These are phyloP conservation scores for Lenwebbia sp. DNA, from an alignment of 345 rosid genomes.

Conservation along the genomic window DNA sequence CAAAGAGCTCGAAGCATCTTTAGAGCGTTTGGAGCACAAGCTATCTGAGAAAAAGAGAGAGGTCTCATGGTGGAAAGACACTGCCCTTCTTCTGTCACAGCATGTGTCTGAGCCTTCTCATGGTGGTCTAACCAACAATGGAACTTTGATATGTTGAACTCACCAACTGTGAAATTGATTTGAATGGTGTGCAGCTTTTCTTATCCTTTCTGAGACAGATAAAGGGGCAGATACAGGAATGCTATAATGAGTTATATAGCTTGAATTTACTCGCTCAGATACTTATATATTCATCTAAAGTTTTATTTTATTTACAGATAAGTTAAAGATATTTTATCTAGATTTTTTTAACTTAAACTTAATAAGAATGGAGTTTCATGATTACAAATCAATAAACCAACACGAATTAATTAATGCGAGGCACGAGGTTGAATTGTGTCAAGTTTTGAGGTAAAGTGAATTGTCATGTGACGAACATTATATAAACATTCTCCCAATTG, in stretches of 20 bases:
- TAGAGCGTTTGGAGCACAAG: conserved; percentile 25
- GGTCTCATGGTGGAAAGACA: conserved; percentile 74
- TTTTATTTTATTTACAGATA: background rate
- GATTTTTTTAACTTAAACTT: background rate
- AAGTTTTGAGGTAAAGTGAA: background rate
- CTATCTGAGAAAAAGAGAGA: conserved; percentile 54
- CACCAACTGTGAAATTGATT: background rate
- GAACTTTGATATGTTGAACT: background rate
- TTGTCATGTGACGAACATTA: background rate
- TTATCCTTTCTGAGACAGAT: background rate
- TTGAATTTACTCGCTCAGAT: background rate
- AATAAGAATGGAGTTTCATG: background rate
- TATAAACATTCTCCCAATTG: background rate
- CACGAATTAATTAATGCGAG: background rate
- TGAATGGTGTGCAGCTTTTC: background rate
- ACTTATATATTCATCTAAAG: background rate
- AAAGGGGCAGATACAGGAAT: background rate
- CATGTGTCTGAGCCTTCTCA: background rate
- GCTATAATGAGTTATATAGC: background rate
- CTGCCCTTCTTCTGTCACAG: conserved; percentile 17
- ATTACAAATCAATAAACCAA: background rate
- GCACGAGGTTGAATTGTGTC: background rate
- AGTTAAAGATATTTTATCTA: background rate
- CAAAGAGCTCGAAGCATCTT: conserved; percentile 48
- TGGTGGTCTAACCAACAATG: background rate